Percentiles rank a stretch among this genome's conserved stretches.
These are phyloP conservation scores for Solanum hybrid DNA, from an alignment of 305 asterid species.

Conservation along the genomic window DNA sequence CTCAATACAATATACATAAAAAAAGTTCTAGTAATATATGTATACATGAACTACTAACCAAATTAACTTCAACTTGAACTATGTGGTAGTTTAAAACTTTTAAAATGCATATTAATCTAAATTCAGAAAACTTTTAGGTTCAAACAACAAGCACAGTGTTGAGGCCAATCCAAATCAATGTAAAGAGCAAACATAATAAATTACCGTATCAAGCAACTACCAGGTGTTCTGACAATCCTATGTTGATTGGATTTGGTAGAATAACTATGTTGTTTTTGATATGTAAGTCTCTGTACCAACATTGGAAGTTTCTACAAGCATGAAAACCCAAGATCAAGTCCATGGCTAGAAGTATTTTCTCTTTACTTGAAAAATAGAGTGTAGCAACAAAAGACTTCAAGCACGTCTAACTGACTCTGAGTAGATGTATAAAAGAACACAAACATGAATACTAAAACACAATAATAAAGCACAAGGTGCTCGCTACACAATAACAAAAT, in stretches of 20 bases:
- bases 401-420: too few species aligned
- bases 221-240: conserved; percentile 43
- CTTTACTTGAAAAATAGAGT: too few species aligned
- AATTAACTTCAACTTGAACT: not conserved
- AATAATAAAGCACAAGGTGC: too few species aligned
- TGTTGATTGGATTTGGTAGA: conserved; percentile 29
- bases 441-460: too few species aligned
- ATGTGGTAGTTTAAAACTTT: not conserved
- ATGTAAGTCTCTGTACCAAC: conserved; percentile 42
- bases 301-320: too few species aligned
- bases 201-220: conserved; percentile 12
- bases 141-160: not conserved
- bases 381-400: too few species aligned
- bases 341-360: too few species aligned
- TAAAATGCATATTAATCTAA: not conserved
- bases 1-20: not conserved
- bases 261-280: conserved; percentile 30
- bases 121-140: not conserved
- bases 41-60: not conserved
- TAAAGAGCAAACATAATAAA: not conserved
- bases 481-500: too few species aligned
- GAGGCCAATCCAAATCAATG: not conserved
- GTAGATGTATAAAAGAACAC: too few species aligned
- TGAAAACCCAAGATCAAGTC: too few species aligned
- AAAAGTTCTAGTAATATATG: not conserved